Evolutionary conservation across 164 flowering plant genomes (phyloP), one percentile per base, ranked within the genome.

Genomic region (Pachysandra terminalis): DNA sequence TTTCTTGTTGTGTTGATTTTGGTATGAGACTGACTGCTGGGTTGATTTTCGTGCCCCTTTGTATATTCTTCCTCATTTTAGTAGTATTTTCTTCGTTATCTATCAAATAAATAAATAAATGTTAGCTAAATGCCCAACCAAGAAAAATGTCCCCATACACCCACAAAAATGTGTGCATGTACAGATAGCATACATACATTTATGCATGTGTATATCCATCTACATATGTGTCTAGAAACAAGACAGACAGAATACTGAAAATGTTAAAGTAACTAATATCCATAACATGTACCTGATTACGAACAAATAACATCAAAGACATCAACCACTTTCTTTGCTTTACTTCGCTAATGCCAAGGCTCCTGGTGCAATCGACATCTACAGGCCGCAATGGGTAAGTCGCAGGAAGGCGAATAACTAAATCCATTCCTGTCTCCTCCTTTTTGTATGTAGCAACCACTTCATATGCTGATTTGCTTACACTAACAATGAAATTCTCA

Each of bases 371-470:
- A 63, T 84, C 88, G 69, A 96, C 93, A 80, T 89, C 96, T 56
- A 96, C 97, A 32, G 90, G 84, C 56, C 88, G 83, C 75, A 96
- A 71, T 23, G 99, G 99, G 66, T 96, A 96, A 60, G 97, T 87
- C 68, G 84, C 70, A 56, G 98, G 99, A 73, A 96, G 93, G 48
- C 85, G 90, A 67, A 96, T 91, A 57, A 96, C 91, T 68, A 96
- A 82, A 80, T 96, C 98, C 95, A 96, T 91, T 65, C 90, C 88
- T 0, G 93, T 85, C 75, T 96, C 99, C 64, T 96, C 99, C 81
- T 91, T 96, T 59, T 86, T 90, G 66, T 96, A 93, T 27, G 98
- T 96, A 48, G 99, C 99, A 76, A 87, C 87, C 35, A 92, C 93
- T 78, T 96, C 98, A 80, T 81, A 82, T 49, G 92, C 88, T 59